Evolutionary conservation across 257 asterid genomes (phyloP).

Genomic region (Lantana camara): DNA sequence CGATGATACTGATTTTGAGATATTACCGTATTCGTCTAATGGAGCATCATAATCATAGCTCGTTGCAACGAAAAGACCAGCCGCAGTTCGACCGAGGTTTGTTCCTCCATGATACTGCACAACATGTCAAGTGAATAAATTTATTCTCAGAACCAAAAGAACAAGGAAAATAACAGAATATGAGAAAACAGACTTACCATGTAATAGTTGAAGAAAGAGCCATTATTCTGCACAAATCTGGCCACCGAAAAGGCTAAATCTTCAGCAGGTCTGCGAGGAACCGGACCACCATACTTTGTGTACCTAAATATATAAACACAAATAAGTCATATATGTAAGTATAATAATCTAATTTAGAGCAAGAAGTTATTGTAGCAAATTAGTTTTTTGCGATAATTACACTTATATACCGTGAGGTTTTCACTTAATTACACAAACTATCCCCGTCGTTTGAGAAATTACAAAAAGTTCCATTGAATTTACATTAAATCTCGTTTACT

Average conservation of each 20-base stretch:
- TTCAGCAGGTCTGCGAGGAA: constrained; percentile 62
- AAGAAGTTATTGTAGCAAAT: too few relatives aligned
- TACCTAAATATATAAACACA: constrained; percentile 39
- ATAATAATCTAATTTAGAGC: too few relatives aligned
- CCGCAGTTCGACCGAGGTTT: constrained; percentile 62
- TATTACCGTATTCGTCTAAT: constrained; percentile 66
- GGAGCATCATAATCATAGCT: constrained; percentile 78
- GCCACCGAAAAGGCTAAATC: constrained; percentile 77
- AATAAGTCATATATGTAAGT: too few relatives aligned
- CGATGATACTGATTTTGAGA: neutral
- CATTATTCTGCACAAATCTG: constrained; percentile 71
- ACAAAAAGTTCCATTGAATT: too few relatives aligned
- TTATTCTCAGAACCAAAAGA: neutral
- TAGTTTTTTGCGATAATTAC: too few relatives aligned
- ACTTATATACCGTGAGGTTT: too few relatives aligned
- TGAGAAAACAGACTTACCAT: constrained; percentile 51
- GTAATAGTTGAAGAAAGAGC: constrained; percentile 75
- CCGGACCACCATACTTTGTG: constrained; percentile 64
- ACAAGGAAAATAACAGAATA: too few relatives aligned
- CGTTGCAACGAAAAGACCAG: constrained; percentile 74
- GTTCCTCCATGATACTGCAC: constrained; percentile 79
- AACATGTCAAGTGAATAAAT: constrained; percentile 3
- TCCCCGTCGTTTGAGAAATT: too few relatives aligned
- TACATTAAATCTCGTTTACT: too few relatives aligned
- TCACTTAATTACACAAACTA: too few relatives aligned